Base-by-base conservation (phyloP, 352 stramenopile species). In the Phytopythium montanum region DNA sequence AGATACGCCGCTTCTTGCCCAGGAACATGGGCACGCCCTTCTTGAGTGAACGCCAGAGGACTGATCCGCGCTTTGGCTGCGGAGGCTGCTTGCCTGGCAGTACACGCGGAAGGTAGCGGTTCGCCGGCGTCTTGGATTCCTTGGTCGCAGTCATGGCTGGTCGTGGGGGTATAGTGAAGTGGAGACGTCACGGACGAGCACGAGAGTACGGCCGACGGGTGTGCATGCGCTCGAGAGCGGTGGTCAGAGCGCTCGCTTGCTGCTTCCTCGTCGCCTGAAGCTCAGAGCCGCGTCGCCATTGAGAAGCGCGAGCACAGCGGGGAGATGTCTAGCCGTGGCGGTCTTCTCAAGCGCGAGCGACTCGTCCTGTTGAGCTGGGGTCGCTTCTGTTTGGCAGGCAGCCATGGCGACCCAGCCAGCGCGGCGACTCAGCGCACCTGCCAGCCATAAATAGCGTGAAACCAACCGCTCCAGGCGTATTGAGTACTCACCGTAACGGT, bases 21-120 rank as follows among this genome's bases (percentile, higher is more conserved):
- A 88, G 58, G 45, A 83, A 85, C 41, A 69, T 38, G 1, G 81
- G 76, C 46, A 91, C 63, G 33, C 78, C 81, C 55, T 81, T 85
- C 34, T 72, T 76, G 12, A 91, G 64, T 0, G 76, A 56, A 7
- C 57, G 33, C 81, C 81, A 91, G 3, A 91, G 68, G 33, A 70
- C 54, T 36, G 68, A 75, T 13, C 67, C 73, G 42, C 59, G 73
- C 68, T 83, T 79, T 2, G 67, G 50, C 19, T 28, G 19, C 4
- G 50, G n/a, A 8, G 33, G n/a, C 21, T 56, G n/a, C 31, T 45
- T 39, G 28, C 29, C 33, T 7, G 33, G 33, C 50, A 44, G 23
- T 16, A 39, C 33, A 14, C 31, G 50, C 29, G 50, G 31, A 21
- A 41, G n/a, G 21, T 56, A 56, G 28, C 50, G 50, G 50, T 5